Evolutionary conservation across 352 stramenopile species (phyloP).

Genomic region (Peronosclerospora sorghi): DNA sequence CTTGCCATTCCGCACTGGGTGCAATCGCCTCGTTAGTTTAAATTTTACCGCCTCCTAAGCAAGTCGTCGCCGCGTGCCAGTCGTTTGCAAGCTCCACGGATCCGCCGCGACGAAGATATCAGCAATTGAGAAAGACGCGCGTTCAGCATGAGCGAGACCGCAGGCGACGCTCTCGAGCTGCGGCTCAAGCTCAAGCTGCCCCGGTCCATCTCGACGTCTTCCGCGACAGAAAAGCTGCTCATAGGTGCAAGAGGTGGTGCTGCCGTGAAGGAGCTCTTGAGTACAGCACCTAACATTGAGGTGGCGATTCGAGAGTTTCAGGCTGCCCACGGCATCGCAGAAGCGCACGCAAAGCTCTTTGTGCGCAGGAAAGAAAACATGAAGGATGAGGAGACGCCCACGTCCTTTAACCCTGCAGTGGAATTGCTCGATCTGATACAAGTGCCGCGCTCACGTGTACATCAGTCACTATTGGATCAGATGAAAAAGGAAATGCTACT

Average conservation of each 20-base stretch:
- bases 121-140: slow-evolving; percentile 1
- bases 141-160: slow-evolving; percentile 29
- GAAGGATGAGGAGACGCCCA: slow-evolving; percentile 11
- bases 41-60: slow-evolving; percentile 18
- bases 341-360: slow-evolving; percentile 30
- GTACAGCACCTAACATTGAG: slow-evolving; percentile 73
- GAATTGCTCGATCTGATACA: slow-evolving; percentile 74
- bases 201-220: slow-evolving; percentile 14
- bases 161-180: slow-evolving; percentile 23
- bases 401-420: slow-evolving; percentile 40
- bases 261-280: slow-evolving; percentile 74
- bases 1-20: slow-evolving; percentile 13
- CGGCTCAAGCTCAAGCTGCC: slow-evolving; percentile 57
- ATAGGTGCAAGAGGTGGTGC: slow-evolving; percentile 61
- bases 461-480: slow-evolving; percentile 54
- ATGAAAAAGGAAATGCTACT: slow-evolving; percentile 65
- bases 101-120: neutral
- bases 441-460: slow-evolving; percentile 48
- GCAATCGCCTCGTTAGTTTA: slow-evolving; percentile 11
- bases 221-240: slow-evolving; percentile 29
- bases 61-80: slow-evolving; percentile 1
- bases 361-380: slow-evolving; percentile 18
- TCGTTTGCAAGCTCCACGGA: neutral
- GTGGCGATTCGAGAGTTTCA: slow-evolving; percentile 78
- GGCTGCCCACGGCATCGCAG: slow-evolving; percentile 40